Base-by-base conservation (phyloP, 1,284 basidiomycete species). In the Cryptococcus neoformans region DNA sequence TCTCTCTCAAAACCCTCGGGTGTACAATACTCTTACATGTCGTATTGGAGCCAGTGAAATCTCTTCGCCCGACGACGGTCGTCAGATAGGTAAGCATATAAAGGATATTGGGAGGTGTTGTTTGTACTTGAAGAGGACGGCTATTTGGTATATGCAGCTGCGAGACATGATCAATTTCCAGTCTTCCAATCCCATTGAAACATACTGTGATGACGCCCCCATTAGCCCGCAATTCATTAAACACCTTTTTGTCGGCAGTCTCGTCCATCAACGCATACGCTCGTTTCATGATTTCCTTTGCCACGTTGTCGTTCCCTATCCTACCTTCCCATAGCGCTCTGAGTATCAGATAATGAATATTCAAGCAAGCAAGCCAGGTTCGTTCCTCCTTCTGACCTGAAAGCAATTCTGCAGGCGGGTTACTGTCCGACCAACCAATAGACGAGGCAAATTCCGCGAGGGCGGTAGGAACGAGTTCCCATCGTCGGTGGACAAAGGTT, bases 101-200 rank as follows among this genome's bases (percentile, higher is more conserved):
- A 2, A 68, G 55, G n/a, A 67, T 55, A 44, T 71, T 73, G 6
- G 68, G 63, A 2, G 73, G 70, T 0, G 73, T 76, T 1, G 62
- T 45, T 55, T 75, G 72, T 4, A 76, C 47, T 21, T 44, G 40
- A 12, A 72, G 53, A 6, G 59, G 49, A 14, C 62, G 60, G 21
- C 41, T 40, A 10, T 44, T 46, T 0, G 57, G 44, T 28, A 64
- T 49, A 11, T 50, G 41, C 11, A 57, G 21, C 59, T 57, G 35
- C 34, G 12, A n/a, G 3, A 11, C 34, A 28, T 41, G 40, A 41
- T 41, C 40, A 41, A 41, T 16, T 7, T 34, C 14, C 45, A 54
- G 40, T 12, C 11, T 41, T 41, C 40, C 16, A 3, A 41, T 28
- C 28, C 28, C 3, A 48, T 37, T 3, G 36, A 45, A 35, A 12